A percentile compares a stretch with the other conserved stretches of the same genome.
Conservation (phyloP, 2,329 filamentous ascomycete species). For the Alternaria longipes region DNA sequence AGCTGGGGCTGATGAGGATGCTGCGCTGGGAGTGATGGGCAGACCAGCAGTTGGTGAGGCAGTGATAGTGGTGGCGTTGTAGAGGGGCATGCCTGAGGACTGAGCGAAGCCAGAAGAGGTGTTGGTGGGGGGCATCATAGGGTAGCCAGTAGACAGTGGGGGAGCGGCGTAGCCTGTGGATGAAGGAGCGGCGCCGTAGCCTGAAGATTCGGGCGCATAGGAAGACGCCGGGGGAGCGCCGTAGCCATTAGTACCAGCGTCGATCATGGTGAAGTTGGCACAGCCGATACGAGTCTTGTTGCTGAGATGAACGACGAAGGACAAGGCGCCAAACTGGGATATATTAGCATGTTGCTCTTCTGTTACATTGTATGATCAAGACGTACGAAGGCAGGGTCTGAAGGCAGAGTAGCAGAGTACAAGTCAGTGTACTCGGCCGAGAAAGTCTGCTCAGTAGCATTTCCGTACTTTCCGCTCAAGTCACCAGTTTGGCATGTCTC, state of each 20-base stretch:
- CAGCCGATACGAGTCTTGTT: constrained; percentile 65
- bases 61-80: constrained; percentile 20
- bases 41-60: constrained; percentile 29
- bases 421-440: constrained; percentile 45
- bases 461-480: constrained; percentile 57
- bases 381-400: constrained; percentile 53
- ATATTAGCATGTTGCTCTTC: neutral
- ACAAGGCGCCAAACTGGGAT: constrained; percentile 60
- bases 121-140: constrained; percentile 6
- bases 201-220: neutral
- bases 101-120: constrained; percentile 17
- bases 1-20: constrained; percentile 20
- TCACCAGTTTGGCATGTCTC: constrained; percentile 57
- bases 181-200: neutral
- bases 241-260: constrained; percentile 63
- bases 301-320: constrained; percentile 63
- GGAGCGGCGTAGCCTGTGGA: constrained; percentile 2
- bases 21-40: constrained; percentile 23
- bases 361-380: neutral
- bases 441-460: constrained; percentile 43
- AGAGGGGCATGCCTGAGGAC: constrained; percentile 24
- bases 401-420: constrained; percentile 48
- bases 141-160: constrained; percentile 7
- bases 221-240: neutral
- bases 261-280: constrained; percentile 63